Evolutionary conservation across 2,329 filamentous ascomycete genomes (phyloP).

Genomic region (Chaetomium globosum): DNA sequence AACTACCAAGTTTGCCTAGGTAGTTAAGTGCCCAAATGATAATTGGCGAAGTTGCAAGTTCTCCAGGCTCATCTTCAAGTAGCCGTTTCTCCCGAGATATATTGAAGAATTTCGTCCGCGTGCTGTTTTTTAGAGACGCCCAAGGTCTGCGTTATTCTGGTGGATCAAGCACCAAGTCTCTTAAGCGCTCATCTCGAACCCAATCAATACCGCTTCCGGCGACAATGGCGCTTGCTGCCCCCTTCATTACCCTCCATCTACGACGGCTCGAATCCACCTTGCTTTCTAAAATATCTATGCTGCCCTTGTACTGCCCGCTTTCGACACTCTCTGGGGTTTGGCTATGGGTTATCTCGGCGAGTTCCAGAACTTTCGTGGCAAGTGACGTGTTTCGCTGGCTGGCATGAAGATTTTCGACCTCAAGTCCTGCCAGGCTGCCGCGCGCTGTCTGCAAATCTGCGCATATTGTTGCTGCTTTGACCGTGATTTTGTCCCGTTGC

Average conservation of each 20-base stretch:
- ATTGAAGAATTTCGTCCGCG: neutral
- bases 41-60: neutral
- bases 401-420: slow-evolving; percentile 60
- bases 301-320: slow-evolving; percentile 50
- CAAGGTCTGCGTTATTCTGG: slow-evolving; percentile 19
- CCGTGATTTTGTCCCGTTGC: slow-evolving; percentile 67
- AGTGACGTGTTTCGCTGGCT: slow-evolving; percentile 65
- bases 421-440: slow-evolving; percentile 57
- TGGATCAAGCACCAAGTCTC: slow-evolving; percentile 69
- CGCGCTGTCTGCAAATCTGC: slow-evolving; percentile 54
- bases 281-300: slow-evolving; percentile 61
- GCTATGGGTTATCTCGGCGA: slow-evolving; percentile 50
- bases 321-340: slow-evolving; percentile 55
- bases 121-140: neutral
- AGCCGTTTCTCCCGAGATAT: neutral
- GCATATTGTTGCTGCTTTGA: slow-evolving; percentile 63
- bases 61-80: neutral
- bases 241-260: slow-evolving; percentile 75
- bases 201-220: slow-evolving; percentile 83
- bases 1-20: no score
- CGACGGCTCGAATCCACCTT: slow-evolving; percentile 65
- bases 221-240: slow-evolving; percentile 74
- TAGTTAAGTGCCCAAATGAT: neutral
- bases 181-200: slow-evolving; percentile 68
- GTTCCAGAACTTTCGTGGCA: slow-evolving; percentile 62